Percentiles rank a stretch among this genome's conserved stretches.
phyloP scores from a whole-genome alignment of 495 filamentous ascomycete species.

The Parathielavia hyrcaniae region DNA sequence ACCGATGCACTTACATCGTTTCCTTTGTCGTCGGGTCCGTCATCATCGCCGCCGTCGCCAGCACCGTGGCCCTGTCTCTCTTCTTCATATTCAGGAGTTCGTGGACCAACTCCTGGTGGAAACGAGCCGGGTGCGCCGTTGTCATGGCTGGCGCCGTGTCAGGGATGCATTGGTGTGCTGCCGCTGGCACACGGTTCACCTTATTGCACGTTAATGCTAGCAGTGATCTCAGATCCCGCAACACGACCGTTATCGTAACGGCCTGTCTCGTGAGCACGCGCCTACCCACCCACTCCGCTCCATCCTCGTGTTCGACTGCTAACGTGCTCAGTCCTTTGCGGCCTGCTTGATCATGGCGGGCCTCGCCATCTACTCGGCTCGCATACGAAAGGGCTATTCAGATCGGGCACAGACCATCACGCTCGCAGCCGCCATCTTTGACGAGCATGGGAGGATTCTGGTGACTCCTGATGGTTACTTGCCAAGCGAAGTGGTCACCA shows the following conservation, averaged over 20 bases:
- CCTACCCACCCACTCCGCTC: no score
- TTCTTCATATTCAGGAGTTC: constrained; percentile 73
- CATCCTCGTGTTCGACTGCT: neutral
- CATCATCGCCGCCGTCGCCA: constrained; percentile 65
- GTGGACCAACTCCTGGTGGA: constrained; percentile 77
- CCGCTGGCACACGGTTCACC: constrained; percentile 62
- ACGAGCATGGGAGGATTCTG: constrained; percentile 65
- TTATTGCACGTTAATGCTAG: constrained; percentile 33
- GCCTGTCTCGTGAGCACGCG: constrained; percentile 51
- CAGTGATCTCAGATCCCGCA: constrained; percentile 42
- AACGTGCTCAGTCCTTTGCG: constrained; percentile 45
- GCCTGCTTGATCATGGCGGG: constrained; percentile 52
- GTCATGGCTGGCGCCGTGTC: constrained; percentile 68
- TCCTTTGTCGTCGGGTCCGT: constrained; percentile 61
- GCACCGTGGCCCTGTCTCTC: constrained; percentile 57
- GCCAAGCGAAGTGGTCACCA: constrained; percentile 74
- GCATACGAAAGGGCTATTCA: constrained; percentile 48
- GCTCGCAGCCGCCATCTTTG: constrained; percentile 70
- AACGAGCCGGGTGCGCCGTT: constrained; percentile 57
- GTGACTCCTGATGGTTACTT: constrained; percentile 74
- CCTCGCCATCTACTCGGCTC: constrained; percentile 50
- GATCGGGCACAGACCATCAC: constrained; percentile 71
- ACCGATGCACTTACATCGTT: constrained; percentile 51
- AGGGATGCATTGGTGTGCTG: constrained; percentile 85
- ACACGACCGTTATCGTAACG: constrained; percentile 56